Evolutionary conservation across 2,329 filamentous ascomycete species (phyloP).

Genomic region (Pseudopyrenochaeta lycopersici): DNA sequence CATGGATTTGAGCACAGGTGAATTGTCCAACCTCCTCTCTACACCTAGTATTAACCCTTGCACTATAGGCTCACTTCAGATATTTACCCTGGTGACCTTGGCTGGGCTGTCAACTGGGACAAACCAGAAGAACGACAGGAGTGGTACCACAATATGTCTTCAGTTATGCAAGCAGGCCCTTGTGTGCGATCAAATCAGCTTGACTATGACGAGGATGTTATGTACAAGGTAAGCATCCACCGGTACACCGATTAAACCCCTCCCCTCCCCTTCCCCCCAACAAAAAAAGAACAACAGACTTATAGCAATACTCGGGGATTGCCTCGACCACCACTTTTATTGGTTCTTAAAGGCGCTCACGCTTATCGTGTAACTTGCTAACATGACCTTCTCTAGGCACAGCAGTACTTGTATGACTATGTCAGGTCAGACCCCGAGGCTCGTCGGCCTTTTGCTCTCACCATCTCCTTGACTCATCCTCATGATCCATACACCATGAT

Average conservation of each 20-base stretch:
- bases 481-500: conserved; percentile 96
- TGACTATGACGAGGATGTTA: conserved; percentile 95
- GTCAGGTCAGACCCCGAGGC: conserved; percentile 78
- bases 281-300: not conserved
- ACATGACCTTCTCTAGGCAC: conserved; percentile 58
- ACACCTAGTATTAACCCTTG: conserved; percentile 2
- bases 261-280: too few relatives aligned
- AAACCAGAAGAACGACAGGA: conserved; percentile 83
- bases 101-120: conserved; percentile 97
- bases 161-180: conserved; percentile 86
- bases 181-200: conserved; percentile 94
- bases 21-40: not conserved
- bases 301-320: not conserved
- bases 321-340: too few relatives aligned
- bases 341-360: too few relatives aligned
- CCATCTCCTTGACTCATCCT: conserved; percentile 91
- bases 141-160: conserved; percentile 95
- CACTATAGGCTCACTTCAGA: conserved; percentile 79
- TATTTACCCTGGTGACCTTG: conserved; percentile 93
- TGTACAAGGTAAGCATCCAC: conserved; percentile 69
- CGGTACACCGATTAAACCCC: too few relatives aligned
- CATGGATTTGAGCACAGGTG: conserved; percentile 84
- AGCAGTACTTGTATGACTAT: conserved; percentile 89
- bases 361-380: conserved; percentile 4
- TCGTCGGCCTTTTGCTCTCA: conserved; percentile 82